phyloP scores from a whole-genome alignment of 1,139 yeast species.

The Lodderomyces jiufengensis region DNA sequence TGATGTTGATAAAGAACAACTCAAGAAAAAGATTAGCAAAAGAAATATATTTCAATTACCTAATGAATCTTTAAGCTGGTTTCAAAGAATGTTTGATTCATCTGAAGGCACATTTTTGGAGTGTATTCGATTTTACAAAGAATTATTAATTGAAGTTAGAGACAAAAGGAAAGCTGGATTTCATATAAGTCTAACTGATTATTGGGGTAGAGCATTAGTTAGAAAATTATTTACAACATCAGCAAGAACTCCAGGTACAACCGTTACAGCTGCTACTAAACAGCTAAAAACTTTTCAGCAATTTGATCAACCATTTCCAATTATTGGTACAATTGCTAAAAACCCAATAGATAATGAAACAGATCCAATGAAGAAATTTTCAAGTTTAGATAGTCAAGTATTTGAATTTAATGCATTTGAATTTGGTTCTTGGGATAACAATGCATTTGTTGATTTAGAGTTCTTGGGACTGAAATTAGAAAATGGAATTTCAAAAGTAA shows the following conservation, averaged over 20 bases:
- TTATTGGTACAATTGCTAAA: constrained; percentile 35
- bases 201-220: constrained; percentile 64
- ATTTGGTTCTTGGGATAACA: constrained; percentile 67
- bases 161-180: constrained; percentile 52
- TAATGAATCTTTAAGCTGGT: constrained; percentile 6
- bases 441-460: constrained; percentile 49
- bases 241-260: constrained; percentile 34
- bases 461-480: constrained; percentile 52
- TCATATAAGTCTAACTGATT: constrained; percentile 58
- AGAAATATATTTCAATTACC: neutral
- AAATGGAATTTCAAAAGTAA: constrained; percentile 24
- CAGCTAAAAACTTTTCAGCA: constrained; percentile 17
- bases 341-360: constrained; percentile 17
- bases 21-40: too few species aligned
- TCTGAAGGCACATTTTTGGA: constrained; percentile 19
- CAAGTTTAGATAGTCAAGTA: constrained; percentile 28
- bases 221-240: constrained; percentile 40
- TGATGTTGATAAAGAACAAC: constrained; percentile 25
- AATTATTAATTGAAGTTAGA: constrained; percentile 50
- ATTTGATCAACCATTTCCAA: constrained; percentile 41
- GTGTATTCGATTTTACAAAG: constrained; percentile 43
- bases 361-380: constrained; percentile 12
- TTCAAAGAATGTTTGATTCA: constrained; percentile 1
- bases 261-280: constrained; percentile 21
- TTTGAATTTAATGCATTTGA: constrained; percentile 56